These are phyloP conservation scores for Paramecium octaurelia DNA, from an alignment of 73 alveolate species.

Conservation along the genomic window DNA sequence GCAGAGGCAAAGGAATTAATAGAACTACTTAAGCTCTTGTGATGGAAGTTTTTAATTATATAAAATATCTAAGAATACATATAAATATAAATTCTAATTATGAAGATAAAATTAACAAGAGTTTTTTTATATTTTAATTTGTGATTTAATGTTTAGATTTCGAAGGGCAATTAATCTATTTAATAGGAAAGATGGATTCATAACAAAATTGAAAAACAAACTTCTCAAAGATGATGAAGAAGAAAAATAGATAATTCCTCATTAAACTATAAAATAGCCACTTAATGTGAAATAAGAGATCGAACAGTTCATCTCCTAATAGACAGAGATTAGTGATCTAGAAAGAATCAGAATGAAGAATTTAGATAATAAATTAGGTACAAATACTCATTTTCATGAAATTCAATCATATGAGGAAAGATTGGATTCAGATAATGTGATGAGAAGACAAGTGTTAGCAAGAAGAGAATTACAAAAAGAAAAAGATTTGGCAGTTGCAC, in stretches of 20 bases:
- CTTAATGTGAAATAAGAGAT: slow-evolving; percentile 49
- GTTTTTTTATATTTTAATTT: background rate
- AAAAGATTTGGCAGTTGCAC: slow-evolving; percentile 10
- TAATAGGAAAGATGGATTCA: background rate
- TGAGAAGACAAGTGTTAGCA: slow-evolving; percentile 53
- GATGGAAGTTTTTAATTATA: background rate
- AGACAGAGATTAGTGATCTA: slow-evolving; percentile 51
- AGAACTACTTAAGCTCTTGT: background rate
- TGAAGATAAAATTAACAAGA: background rate
- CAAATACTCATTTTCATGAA: slow-evolving; percentile 59
- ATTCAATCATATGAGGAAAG: background rate
- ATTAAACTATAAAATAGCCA: background rate
- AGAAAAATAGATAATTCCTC: background rate
- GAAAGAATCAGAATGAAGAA: slow-evolving; percentile 55
- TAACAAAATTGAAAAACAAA: background rate
- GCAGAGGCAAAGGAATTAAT: background rate
- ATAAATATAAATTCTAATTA: background rate
- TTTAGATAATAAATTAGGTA: slow-evolving; percentile 48
- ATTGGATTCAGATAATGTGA: slow-evolving; percentile 55
- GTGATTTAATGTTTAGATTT: background rate
- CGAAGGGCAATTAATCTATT: background rate
- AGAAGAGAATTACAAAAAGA: slow-evolving; percentile 16
- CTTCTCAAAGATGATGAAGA: background rate
- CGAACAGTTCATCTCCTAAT: background rate
- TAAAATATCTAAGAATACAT: background rate